phyloP scores from a whole-genome alignment of 345 rosid genomes.

The Jatropha curcas region DNA sequence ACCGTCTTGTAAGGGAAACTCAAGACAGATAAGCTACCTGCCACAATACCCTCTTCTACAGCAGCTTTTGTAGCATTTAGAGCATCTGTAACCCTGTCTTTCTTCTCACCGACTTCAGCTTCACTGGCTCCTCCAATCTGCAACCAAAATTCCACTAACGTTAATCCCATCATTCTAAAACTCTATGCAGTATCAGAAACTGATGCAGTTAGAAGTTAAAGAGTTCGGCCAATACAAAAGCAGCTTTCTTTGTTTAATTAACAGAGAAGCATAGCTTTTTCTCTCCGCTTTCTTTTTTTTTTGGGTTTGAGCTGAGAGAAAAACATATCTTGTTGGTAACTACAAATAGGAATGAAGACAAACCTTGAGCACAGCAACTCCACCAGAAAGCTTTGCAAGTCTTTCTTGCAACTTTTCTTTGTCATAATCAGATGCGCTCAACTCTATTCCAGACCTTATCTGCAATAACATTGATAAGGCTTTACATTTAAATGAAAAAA shows the following conservation, averaged over 20 bases:
- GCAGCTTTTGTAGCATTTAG: constrained; percentile 98
- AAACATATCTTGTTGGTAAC: not conserved
- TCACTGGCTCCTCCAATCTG: constrained; percentile 99
- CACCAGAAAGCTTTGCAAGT: constrained; percentile 92
- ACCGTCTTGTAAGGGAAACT: too few species aligned
- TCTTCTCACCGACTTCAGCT: constrained; percentile 86
- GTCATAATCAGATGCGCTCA: constrained; percentile 89
- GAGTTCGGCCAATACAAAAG: not conserved
- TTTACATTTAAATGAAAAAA: not conserved
- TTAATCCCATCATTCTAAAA: not conserved
- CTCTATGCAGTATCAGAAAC: not conserved
- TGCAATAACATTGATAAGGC: constrained; percentile 23
- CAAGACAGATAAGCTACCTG: constrained; percentile 47
- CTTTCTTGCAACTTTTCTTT: constrained; percentile 95
- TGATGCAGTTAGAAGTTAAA: not conserved
- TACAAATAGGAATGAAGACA: not conserved
- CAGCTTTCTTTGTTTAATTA: too few species aligned
- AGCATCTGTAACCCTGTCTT: constrained; percentile 96
- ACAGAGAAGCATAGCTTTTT: too few species aligned
- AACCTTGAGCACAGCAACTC: constrained; percentile 97
- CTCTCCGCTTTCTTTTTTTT: not conserved
- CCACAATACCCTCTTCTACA: constrained; percentile 97
- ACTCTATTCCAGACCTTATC: constrained; percentile 74
- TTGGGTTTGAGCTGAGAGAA: not conserved
- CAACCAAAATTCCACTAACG: constrained; percentile 14